Evolutionary conservation across 225 moss, liverwort and hornwort species (phyloP).

Genomic region (Sphagnum contortum): DNA sequence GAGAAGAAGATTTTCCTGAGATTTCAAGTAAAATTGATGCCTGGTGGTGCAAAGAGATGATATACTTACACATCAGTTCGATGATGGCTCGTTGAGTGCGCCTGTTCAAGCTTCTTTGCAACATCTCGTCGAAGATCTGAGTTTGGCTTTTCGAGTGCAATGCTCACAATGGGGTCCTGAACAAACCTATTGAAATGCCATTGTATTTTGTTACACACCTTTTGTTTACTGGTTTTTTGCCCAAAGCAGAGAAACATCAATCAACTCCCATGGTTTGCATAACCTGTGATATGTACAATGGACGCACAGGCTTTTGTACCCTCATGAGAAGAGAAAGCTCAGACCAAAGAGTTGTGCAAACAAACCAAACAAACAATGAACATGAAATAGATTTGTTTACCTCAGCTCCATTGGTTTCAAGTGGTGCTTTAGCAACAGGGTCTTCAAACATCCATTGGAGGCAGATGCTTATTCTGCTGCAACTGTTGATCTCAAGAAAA

Average conservation of each 20-base stretch:
- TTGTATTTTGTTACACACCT: not conserved
- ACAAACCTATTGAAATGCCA: slow-evolving; percentile 4
- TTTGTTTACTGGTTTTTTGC: not conserved
- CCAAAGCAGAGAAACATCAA: too few relatives aligned
- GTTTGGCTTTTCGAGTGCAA: slow-evolving; percentile 97
- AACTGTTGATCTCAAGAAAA: slow-evolving; percentile 77
- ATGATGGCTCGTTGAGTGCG: slow-evolving; percentile 93
- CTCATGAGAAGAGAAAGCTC: not conserved
- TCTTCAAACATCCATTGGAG: slow-evolving; percentile 87
- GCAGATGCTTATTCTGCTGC: slow-evolving; percentile 72
- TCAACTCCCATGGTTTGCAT: not conserved
- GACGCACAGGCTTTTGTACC: not conserved
- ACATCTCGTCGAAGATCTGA: slow-evolving; percentile 95
- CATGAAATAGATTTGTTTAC: slow-evolving; percentile 11
- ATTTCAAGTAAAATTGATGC: not conserved
- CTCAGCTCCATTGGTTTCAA: slow-evolving; percentile 48
- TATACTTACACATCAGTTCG: slow-evolving; percentile 78
- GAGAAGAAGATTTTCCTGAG: not conserved
- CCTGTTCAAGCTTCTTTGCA: slow-evolving; percentile 91
- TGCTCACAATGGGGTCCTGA: slow-evolving; percentile 90
- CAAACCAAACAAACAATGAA: not conserved
- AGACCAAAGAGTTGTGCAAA: not conserved
- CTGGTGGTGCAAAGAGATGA: not conserved
- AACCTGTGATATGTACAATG: not conserved
- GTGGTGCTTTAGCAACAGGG: slow-evolving; percentile 57